Evolutionary conservation across 768 basidiomycete genomes (phyloP), one percentile per base, ranked within the genome.

Genomic region (Leccinum variicolor): DNA sequence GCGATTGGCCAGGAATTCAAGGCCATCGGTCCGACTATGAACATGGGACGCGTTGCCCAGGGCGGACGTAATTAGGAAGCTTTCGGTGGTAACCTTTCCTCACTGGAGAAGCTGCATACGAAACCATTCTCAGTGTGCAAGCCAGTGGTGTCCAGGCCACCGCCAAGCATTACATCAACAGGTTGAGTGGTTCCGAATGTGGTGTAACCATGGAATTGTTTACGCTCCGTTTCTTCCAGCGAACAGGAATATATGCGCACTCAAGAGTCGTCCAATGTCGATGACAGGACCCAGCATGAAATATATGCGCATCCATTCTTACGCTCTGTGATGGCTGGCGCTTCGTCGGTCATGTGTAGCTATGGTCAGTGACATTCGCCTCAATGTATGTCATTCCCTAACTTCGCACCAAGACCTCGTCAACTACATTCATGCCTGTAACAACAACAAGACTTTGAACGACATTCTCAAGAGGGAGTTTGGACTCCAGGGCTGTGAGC

Each of bases 11-110:
- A 78, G 54, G 95, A 98, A 69, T 88, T 91, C 74, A 79, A 79
- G 55, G 85, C 83, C 26, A 94, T 94, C 7, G 83, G 81, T 26
- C 82, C 92, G 0, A 90, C 90, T 87, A 94, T 92, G 85, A 94
- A 94, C 68, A 82, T 95, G 77, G 90, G 87, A 1, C 83, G 90
- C 17, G 73, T 87, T 19, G 85, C 89, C 3, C 78, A 83, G 61
- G 92, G 89, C 8, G 94, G 94, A 17, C 79, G 94, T 26, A 93
- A 94, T 71, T 96, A 92, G 91, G 94, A 96, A 77, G 92, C 92
- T n/a, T 94, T 94, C 57, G 93, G 94, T 29, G 91, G 82, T 10
- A 94, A 97, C 94, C 94, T 0, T 96, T 84, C 75, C 76, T 96
- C 15, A 65, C 83, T 17, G 92, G 94, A 13, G 91, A 91, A 66